A percentile compares a stretch with the other conserved stretches of the same genome.
phyloP scores from a whole-genome alignment of 352 stramenopile genomes.

The Globisporangium paddicum region DNA sequence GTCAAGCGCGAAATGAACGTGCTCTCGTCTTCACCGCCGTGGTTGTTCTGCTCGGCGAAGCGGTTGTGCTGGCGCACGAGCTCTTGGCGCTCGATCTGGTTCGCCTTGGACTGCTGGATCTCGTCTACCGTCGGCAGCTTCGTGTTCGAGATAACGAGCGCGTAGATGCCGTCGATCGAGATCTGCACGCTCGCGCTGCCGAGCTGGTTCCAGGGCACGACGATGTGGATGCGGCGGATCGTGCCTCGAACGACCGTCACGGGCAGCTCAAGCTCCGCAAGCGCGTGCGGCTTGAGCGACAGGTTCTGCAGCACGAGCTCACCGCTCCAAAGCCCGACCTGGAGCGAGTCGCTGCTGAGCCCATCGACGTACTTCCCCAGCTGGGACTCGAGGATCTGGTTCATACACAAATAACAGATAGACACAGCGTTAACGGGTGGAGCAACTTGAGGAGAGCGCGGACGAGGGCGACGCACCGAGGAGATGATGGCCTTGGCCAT shows the following conservation, averaged over 20 bases:
- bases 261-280: constrained; percentile 72
- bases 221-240: constrained; percentile 60
- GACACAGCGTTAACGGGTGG: not conserved
- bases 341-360: constrained; percentile 70
- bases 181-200: constrained; percentile 75
- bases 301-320: constrained; percentile 70
- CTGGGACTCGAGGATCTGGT: constrained; percentile 67
- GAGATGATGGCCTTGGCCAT: constrained; percentile 21
- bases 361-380: constrained; percentile 82
- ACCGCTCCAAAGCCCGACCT: constrained; percentile 81
- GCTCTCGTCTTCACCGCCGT: constrained; percentile 54
- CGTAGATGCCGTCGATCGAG: constrained; percentile 64
- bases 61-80: constrained; percentile 64
- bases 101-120: constrained; percentile 49
- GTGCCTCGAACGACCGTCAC: constrained; percentile 55
- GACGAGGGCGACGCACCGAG: constrained; percentile 10
- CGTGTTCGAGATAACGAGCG: constrained; percentile 63
- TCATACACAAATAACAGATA: not conserved
- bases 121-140: constrained; percentile 42
- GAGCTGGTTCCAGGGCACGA: constrained; percentile 85
- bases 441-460: not conserved
- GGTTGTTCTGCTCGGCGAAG: constrained; percentile 39
- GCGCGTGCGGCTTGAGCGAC: constrained; percentile 69
- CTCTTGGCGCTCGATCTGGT: constrained; percentile 60
- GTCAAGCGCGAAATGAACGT: constrained; percentile 79